A percentile compares a stretch with the other conserved stretches of the same genome.
Evolutionary conservation across 306 rosid genomes (phyloP).

Genomic region (Cucumis hystrix): DNA sequence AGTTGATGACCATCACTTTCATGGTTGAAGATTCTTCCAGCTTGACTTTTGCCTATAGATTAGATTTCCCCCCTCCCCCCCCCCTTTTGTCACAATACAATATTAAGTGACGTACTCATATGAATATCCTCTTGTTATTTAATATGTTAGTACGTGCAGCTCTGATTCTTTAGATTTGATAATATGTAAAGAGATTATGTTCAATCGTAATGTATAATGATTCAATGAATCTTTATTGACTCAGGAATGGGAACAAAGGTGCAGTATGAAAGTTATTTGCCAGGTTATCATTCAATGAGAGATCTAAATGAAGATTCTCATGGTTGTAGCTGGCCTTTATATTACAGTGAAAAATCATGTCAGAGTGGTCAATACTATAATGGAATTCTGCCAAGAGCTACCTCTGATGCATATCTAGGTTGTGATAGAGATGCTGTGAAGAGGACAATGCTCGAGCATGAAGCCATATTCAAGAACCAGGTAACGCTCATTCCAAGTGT

Average conservation of each 20-base stretch:
- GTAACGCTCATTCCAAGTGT: constrained; percentile 20
- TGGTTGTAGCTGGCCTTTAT: constrained; percentile 74
- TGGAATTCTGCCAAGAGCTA: constrained; percentile 32
- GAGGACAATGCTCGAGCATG: constrained; percentile 84
- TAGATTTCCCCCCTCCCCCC: background rate
- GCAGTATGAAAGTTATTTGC: constrained; percentile 48
- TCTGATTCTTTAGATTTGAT: background rate
- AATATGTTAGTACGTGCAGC: background rate
- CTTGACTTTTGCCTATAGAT: background rate
- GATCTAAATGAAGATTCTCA: constrained; percentile 95
- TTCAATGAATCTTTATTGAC: constrained; percentile 10
- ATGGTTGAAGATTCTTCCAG: background rate
- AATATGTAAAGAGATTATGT: background rate
- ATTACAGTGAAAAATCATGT: constrained; percentile 49
- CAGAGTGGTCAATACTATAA: constrained; percentile 53
- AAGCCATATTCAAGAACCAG: constrained; percentile 71
- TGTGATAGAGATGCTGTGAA: constrained; percentile 65
- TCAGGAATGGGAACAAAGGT: constrained; percentile 99
- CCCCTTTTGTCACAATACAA: background rate
- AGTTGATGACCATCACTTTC: background rate
- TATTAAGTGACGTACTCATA: background rate
- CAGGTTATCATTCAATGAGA: constrained; percentile 75
- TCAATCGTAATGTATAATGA: background rate
- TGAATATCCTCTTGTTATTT: background rate
- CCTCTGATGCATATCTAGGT: constrained; percentile 35